Conservation (phyloP, 306 rosid species). For the Vigna hirtella region DNA sequence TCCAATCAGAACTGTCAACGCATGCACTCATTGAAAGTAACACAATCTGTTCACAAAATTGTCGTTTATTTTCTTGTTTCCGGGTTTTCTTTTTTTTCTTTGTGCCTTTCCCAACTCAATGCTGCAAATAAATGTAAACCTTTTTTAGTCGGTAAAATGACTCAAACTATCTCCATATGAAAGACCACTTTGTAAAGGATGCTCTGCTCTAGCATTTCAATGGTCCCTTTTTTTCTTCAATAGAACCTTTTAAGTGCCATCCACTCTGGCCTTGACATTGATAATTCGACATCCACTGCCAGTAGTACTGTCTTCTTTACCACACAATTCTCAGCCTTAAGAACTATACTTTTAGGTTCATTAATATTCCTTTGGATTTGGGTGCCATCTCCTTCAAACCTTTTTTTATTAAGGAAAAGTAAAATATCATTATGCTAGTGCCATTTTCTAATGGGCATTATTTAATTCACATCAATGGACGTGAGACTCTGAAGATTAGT, state of each 20-base stretch:
- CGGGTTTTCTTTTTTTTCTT: background rate
- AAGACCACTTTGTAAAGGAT: conserved; percentile 40
- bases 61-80: background rate
- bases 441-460: background rate
- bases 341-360: background rate
- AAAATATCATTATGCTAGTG: background rate
- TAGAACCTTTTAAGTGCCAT: conserved; percentile 17
- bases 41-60: background rate
- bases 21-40: background rate
- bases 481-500: background rate
- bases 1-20: background rate
- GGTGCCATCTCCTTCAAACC: background rate
- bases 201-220: background rate
- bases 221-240: background rate
- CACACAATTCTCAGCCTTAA: background rate
- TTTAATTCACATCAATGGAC: conserved; percentile 21
- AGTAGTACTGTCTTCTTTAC: background rate
- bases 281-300: conserved; percentile 18
- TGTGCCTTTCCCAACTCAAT: background rate
- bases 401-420: background rate
- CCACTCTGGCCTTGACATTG: conserved; percentile 28
- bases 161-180: background rate
- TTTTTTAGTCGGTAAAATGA: background rate
- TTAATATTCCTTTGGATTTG: background rate
- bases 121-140: background rate